phyloP scores from a whole-genome alignment of 2,329 filamentous ascomycete species.

The Paraphaeosphaeria minitans region DNA sequence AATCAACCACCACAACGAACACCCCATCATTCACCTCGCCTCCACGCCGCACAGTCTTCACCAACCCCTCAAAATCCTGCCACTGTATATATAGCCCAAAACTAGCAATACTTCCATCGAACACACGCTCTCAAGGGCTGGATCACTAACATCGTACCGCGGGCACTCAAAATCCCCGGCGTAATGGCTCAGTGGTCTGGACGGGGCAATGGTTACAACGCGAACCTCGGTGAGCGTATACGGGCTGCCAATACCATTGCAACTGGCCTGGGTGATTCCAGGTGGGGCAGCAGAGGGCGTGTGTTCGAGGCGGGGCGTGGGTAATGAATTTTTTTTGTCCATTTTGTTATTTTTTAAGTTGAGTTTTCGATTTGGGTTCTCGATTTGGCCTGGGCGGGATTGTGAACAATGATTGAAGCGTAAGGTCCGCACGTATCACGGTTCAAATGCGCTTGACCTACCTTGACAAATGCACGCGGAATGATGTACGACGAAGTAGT shows the following conservation, averaged over 20 bases:
- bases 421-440: no score
- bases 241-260: neutral
- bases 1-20: neutral
- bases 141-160: neutral
- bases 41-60: no score
- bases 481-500: constrained; percentile 11
- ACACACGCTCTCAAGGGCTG: neutral
- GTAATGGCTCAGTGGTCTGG: neutral
- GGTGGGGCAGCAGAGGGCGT: neutral
- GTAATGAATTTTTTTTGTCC: neutral
- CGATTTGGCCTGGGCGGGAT: no score
- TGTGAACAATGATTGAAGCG: no score
- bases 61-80: neutral
- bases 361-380: neutral
- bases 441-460: no score
- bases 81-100: neutral
- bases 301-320: neutral
- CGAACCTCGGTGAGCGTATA: neutral
- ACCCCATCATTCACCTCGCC: neutral
- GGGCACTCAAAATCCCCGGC: neutral
- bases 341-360: neutral
- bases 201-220: neutral
- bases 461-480: neutral
- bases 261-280: neutral
- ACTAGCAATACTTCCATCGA: neutral